A percentile compares a stretch with the other conserved stretches of the same genome.
phyloP scores from a whole-genome alignment of 2,329 filamentous ascomycete genomes.

The Cercospora janseana region DNA sequence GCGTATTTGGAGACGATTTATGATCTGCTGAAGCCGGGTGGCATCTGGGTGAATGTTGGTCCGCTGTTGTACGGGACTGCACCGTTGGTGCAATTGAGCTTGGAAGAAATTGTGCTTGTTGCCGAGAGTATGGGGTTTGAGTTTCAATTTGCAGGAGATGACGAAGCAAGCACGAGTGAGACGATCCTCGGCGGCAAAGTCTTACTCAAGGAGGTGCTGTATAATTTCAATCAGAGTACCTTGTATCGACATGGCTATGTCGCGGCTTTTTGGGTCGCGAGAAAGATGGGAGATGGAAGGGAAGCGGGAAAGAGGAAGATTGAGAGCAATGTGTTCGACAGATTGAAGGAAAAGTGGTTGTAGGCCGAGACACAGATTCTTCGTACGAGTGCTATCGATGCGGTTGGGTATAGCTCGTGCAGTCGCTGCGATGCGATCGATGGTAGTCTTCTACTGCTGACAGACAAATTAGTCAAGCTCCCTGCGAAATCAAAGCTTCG shows the following conservation, averaged over 20 bases:
- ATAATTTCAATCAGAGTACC: slow-evolving; percentile 8
- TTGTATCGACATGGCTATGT: slow-evolving; percentile 18
- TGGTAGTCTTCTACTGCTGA: too few relatives aligned
- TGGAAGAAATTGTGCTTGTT: slow-evolving; percentile 22
- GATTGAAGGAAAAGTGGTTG: slow-evolving; percentile 8
- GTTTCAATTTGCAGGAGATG: slow-evolving; percentile 5
- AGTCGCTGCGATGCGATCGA: too few relatives aligned
- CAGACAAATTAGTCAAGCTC: too few relatives aligned
- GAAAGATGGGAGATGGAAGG: background rate
- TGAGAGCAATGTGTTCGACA: background rate
- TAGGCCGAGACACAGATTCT: too few relatives aligned
- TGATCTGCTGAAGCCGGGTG: slow-evolving; percentile 71
- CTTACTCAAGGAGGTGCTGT: slow-evolving; percentile 2
- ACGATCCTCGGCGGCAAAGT: background rate
- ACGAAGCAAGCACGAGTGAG: background rate
- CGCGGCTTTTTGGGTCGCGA: slow-evolving; percentile 13
- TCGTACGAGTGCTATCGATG: too few relatives aligned
- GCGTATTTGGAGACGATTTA: slow-evolving; percentile 79
- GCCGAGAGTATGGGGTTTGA: slow-evolving; percentile 23
- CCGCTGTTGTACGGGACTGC: slow-evolving; percentile 63
- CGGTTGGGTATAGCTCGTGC: too few relatives aligned
- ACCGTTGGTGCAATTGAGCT: slow-evolving; percentile 21
- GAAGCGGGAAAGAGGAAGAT: background rate
- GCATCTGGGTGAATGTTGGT: slow-evolving; percentile 81
- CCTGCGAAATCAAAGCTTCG: too few relatives aligned